These are phyloP conservation scores for Knufia petricola DNA, from an alignment of 2,329 filamentous ascomycete genomes.

Conservation along the genomic window DNA sequence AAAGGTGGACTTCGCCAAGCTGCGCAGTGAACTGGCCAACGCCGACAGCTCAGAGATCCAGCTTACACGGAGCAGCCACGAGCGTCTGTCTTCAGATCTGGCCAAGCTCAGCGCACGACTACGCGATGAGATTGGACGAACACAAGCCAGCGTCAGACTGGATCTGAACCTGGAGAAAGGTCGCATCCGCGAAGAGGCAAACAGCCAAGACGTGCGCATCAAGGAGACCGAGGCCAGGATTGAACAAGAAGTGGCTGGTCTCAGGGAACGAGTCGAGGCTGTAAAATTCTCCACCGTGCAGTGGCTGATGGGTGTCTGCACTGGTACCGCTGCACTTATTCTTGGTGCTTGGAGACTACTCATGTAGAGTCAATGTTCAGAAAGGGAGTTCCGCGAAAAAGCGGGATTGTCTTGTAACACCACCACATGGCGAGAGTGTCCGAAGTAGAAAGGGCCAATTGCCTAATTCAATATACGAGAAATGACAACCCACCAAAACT, in stretches of 20 bases:
- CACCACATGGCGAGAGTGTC: not conserved
- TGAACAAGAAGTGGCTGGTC: slow-evolving; percentile 86
- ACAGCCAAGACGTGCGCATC: slow-evolving; percentile 92
- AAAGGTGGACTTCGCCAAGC: slow-evolving; percentile 96
- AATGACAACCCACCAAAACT: too few species aligned
- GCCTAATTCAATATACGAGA: too few species aligned
- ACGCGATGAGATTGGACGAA: slow-evolving; percentile 86
- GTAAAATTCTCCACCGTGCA: slow-evolving; percentile 98
- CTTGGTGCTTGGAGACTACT: slow-evolving; percentile 58
- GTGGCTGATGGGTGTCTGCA: slow-evolving; percentile 80
- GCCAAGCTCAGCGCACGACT: slow-evolving; percentile 84
- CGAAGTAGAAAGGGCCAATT: too few species aligned
- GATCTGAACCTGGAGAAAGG: slow-evolving; percentile 97
- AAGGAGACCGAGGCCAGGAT: slow-evolving; percentile 98
- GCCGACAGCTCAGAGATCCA: slow-evolving; percentile 85
- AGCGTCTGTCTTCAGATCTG: slow-evolving; percentile 86
- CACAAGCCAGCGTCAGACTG: slow-evolving; percentile 82
- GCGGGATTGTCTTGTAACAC: not conserved
- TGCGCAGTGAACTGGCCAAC: slow-evolving; percentile 85
- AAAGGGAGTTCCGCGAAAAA: too few species aligned
- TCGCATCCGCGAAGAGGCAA: slow-evolving; percentile 88
- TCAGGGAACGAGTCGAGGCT: slow-evolving; percentile 85
- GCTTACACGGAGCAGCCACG: slow-evolving; percentile 79
- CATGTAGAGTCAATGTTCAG: slow-evolving; percentile 37
- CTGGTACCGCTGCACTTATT: slow-evolving; percentile 56